These are phyloP conservation scores for Phytophthora tentaculata DNA, from an alignment of 352 stramenopile species.

Conservation along the genomic window DNA sequence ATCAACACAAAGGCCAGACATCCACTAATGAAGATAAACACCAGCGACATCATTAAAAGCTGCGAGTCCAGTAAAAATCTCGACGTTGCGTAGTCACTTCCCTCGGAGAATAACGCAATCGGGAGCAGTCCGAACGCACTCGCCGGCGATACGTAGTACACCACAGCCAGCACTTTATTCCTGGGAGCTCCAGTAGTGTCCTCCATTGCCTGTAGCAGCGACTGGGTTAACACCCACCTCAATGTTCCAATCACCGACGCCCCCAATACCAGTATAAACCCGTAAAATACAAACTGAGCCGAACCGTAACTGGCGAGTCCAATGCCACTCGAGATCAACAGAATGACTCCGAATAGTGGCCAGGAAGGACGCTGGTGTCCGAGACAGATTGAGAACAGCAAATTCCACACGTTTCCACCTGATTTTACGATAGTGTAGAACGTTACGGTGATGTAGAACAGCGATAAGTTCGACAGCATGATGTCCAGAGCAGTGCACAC, in stretches of 20 bases:
- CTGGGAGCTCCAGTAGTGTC: conserved; percentile 32
- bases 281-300: conserved; percentile 74
- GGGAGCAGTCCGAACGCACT: conserved; percentile 76
- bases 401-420: conserved; percentile 79
- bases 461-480: conserved; percentile 82
- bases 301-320: conserved; percentile 76
- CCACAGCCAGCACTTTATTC: conserved; percentile 79
- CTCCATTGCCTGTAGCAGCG: conserved; percentile 71
- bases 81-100: conserved; percentile 49
- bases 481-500: conserved; percentile 86
- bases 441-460: conserved; percentile 88
- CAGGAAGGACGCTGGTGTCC: conserved; percentile 72
- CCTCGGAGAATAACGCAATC: conserved; percentile 67
- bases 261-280: conserved; percentile 74
- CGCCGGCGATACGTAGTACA: conserved; percentile 84
- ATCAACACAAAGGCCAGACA: conserved; percentile 80
- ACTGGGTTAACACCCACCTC: conserved; percentile 87
- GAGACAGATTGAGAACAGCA: conserved; percentile 83
- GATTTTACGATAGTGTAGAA: conserved; percentile 90
- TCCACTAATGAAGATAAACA: conserved; percentile 74
- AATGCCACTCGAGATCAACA: conserved; percentile 77
- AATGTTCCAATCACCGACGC: conserved; percentile 79
- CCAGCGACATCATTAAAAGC: conserved; percentile 56
- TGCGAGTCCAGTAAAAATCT: conserved; percentile 60
- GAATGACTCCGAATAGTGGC: conserved; percentile 57